These are phyloP conservation scores for Scedosporium aurantiacum DNA, from an alignment of 2,329 filamentous ascomycete genomes.

Conservation along the genomic window DNA sequence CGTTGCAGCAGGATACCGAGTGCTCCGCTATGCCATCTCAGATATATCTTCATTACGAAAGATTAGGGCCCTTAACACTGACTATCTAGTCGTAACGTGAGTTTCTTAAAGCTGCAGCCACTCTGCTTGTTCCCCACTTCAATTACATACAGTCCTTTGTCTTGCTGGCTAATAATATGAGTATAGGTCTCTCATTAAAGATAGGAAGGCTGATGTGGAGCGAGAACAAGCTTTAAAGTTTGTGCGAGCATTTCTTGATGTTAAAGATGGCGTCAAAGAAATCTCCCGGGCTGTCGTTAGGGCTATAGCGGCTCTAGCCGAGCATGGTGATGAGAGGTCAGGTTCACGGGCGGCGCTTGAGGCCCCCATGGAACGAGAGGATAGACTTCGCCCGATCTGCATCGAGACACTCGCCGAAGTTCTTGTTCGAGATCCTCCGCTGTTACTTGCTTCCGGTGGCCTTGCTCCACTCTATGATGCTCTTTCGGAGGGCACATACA, in stretches of 20 bases:
- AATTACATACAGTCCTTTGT: background rate
- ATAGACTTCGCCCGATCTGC: slow-evolving; percentile 79
- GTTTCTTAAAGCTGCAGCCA: slow-evolving; percentile 9
- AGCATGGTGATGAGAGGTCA: slow-evolving; percentile 71
- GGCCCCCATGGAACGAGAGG: slow-evolving; percentile 58
- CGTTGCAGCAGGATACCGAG: slow-evolving; percentile 84
- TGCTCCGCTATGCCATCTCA: slow-evolving; percentile 89
- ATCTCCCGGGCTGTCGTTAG: slow-evolving; percentile 78
- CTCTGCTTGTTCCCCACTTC: no score
- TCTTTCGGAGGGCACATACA: slow-evolving; percentile 80
- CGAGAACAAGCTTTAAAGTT: slow-evolving; percentile 96
- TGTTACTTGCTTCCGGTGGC: slow-evolving; percentile 75
- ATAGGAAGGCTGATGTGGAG: slow-evolving; percentile 93
- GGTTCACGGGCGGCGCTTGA: slow-evolving; percentile 48
- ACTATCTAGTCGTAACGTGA: slow-evolving; percentile 74
- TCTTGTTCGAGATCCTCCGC: slow-evolving; percentile 69
- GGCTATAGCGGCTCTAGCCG: slow-evolving; percentile 82
- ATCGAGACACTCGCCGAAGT: slow-evolving; percentile 90
- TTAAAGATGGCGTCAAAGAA: slow-evolving; percentile 83
- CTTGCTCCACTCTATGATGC: slow-evolving; percentile 83
- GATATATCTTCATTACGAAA: slow-evolving; percentile 81
- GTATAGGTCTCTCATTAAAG: slow-evolving; percentile 71
- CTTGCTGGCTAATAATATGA: background rate
- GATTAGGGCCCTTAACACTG: slow-evolving; percentile 79
- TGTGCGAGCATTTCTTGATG: slow-evolving; percentile 85